Evolutionary conservation across 768 basidiomycete species (phyloP).

Genomic region (Suillus decipiens): DNA sequence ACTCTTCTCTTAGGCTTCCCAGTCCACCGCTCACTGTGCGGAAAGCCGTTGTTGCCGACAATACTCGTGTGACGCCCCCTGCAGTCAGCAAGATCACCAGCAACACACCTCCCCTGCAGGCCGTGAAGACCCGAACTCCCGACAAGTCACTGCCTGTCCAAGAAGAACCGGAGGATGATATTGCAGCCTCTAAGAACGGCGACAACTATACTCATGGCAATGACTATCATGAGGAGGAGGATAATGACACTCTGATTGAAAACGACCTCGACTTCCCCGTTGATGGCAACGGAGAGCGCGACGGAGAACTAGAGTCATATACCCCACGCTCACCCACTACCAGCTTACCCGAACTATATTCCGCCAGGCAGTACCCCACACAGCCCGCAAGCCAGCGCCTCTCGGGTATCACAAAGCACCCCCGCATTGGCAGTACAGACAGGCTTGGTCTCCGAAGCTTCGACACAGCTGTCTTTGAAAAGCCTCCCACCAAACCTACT

Average conservation of each 20-base stretch:
- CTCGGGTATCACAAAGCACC: slow-evolving; percentile 46
- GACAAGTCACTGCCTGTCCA: slow-evolving; percentile 77
- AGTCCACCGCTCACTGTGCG: slow-evolving; percentile 31
- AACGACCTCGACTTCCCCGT: slow-evolving; percentile 36
- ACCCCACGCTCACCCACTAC: slow-evolving; percentile 71
- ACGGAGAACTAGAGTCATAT: slow-evolving; percentile 55
- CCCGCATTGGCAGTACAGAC: slow-evolving; percentile 60
- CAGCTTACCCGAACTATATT: slow-evolving; percentile 52
- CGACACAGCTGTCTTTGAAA: slow-evolving; percentile 57
- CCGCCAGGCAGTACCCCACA: slow-evolving; percentile 30
- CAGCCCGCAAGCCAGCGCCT: slow-evolving; percentile 33
- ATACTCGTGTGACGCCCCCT: slow-evolving; percentile 36
- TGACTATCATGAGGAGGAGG: slow-evolving; percentile 46
- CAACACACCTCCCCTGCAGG: slow-evolving; percentile 59
- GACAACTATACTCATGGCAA: slow-evolving; percentile 44
- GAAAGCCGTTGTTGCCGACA: slow-evolving; percentile 25
- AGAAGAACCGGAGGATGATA: slow-evolving; percentile 74
- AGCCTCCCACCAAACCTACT: slow-evolving; percentile 30
- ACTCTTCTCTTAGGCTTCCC: slow-evolving; percentile 27
- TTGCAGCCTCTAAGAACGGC: slow-evolving; percentile 37
- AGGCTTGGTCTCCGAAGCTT: slow-evolving; percentile 61
- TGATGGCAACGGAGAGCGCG: slow-evolving; percentile 39
- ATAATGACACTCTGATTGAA: slow-evolving; percentile 47
- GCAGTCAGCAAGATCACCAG: slow-evolving; percentile 40
- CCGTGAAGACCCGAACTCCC: slow-evolving; percentile 56